Base-by-base conservation (phyloP, 345 rosid species). In the Cardiospermum halicacabum region DNA sequence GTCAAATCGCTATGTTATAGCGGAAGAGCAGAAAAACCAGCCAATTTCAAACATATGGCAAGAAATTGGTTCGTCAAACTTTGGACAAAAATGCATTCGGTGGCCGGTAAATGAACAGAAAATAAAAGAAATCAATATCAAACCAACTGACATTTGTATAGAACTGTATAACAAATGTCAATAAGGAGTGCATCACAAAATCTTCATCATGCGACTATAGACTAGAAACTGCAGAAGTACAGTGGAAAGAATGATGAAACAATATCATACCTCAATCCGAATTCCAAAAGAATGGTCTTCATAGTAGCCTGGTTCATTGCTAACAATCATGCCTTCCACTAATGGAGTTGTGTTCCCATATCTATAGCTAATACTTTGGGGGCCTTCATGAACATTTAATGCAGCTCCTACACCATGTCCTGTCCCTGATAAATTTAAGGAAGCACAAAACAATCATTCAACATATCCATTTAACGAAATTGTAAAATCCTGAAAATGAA, bases 321-420 rank as follows among this genome's bases (percentile, higher is more conserved):
- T 94, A 47, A 90, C 92, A 62, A 94, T 85, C 99, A 90, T 94
- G 67, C 99, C 99, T 77, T 64, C 78, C 67, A 81, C 87, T 71
- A 90, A 68, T 64, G 97, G 81, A 40, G 89, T 88, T 71, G 69
- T 72, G 79, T 94, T 94, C 66, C 99, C 99, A 65, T 67, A 90
- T 54, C 97, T 80, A 69, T 67, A 94, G 78, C 97, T 93, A 51
- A 93, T 93, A 75, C 97, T 80, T 77, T 93, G 98, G 73, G 98
- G 98, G 24, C 98, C 98, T 77, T 93, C 98, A 72, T 93, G 98
- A 56, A 93, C 97, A 76, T 90, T 93, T 59, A 93, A 73, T 47
- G 96, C 97, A 34, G 97, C 99, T 39, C 99, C 99, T 49, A 88
- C 99, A 0, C 99, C 97, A 66, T 94, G 99, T 15, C 97, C 99